Base-by-base conservation (phyloP, 441 rosid species). In the Hura crepitans region DNA sequence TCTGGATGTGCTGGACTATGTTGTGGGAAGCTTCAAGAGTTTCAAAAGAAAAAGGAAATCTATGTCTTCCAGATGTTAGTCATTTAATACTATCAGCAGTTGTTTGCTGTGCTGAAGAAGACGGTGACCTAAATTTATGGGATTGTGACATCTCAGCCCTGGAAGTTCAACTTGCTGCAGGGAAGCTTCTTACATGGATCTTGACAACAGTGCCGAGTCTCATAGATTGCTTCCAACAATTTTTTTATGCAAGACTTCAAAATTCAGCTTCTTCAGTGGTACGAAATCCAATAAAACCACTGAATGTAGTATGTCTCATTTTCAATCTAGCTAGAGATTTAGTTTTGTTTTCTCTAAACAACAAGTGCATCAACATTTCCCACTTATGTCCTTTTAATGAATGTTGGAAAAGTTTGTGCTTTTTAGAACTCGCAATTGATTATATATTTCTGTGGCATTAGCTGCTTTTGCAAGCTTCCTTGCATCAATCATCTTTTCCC, bases 1-100 rank as follows among this genome's bases (percentile, higher is more conserved):
- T 90, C 3, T 86, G 85, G 86, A 61, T 85, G 78, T 89, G 93
- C 77, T 95, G 97, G 99, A 69, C 89, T 35, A 79, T 90, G 94
- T 75, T 75, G 25, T 92, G 91, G 90, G 83, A 82, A 68, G 68
- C 57, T 66, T 60, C 31, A 5, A 68, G 35, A 47, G 11, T 47
- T 43, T 72, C 73, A 0, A 66, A 66, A 76, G 65, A 64, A 30
- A 80, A 80, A 59, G 79, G 23, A 12, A 71, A 62, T 49, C 55
- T 89, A 33, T 80, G 73, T 62, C 80, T 87, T 63, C 96, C 97
- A 0, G 92, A 92, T 76, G 73, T 92, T 15, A 80, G 74, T 69
- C 86, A 84, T 74, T 65, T 92, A 76, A 71, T 88, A 18, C 74
- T 85, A 35, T 86, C 97, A 11, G 94, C 97, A 2, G 80, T 86